Evolutionary conservation across 2,329 filamentous ascomycete genomes (phyloP).

Genomic region (Massarina eburnea): DNA sequence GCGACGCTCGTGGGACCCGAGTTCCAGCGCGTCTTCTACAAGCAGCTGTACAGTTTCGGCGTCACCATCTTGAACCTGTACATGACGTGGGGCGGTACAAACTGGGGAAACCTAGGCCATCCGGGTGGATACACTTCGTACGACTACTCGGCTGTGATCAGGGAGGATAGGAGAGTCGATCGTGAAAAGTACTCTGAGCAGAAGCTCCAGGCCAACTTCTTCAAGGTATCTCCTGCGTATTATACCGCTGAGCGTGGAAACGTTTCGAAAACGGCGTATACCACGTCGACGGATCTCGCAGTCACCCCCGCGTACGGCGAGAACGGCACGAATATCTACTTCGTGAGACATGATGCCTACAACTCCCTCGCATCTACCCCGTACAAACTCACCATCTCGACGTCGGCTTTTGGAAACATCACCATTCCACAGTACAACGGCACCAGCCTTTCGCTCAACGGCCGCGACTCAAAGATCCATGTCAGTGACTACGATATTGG

Average conservation of each 20-base stretch:
- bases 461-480: constrained; percentile 68
- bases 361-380: constrained; percentile 57
- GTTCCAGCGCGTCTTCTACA: constrained; percentile 77
- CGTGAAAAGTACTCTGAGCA: constrained; percentile 79
- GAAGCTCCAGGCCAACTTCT: constrained; percentile 74
- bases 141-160: constrained; percentile 65
- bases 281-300: constrained; percentile 52
- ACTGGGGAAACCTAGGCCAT: constrained; percentile 72
- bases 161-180: constrained; percentile 67
- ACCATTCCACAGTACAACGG: constrained; percentile 62
- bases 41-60: constrained; percentile 69
- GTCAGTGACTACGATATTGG: constrained; percentile 68
- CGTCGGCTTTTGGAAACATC: constrained; percentile 57
- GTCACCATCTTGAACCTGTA: constrained; percentile 72
- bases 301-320: constrained; percentile 64
- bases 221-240: constrained; percentile 71
- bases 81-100: constrained; percentile 79
- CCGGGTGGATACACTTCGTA: constrained; percentile 61
- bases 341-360: constrained; percentile 67
- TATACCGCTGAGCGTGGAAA: constrained; percentile 51
- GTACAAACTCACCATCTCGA: constrained; percentile 66
- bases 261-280: constrained; percentile 32
- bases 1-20: constrained; percentile 68
- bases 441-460: constrained; percentile 56
- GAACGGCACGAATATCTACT: constrained; percentile 61